Conservation (phyloP, 169 alveolate genomes). For the Cryptosporidium felis region DNA sequence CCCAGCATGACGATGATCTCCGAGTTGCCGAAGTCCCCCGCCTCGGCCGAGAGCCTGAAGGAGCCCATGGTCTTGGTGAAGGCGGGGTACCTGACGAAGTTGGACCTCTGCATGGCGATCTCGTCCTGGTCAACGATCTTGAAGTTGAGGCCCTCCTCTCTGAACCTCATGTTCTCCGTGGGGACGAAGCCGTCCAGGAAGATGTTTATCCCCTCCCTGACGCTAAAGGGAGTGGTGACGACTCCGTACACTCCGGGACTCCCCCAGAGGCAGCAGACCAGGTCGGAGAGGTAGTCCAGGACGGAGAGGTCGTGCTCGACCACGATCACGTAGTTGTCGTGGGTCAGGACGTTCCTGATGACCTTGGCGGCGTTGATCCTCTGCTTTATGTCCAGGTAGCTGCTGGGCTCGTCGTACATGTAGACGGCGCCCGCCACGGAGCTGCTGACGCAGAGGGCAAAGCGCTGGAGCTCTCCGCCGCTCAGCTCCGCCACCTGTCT, state of each 20-base stretch:
- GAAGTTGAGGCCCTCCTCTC: conserved; percentile 96
- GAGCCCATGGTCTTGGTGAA: conserved; percentile 75
- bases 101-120: conserved; percentile 34
- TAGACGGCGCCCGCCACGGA: conserved; percentile 93
- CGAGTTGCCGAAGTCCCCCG: conserved; percentile 94
- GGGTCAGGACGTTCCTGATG: conserved; percentile 86
- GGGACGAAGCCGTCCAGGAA: conserved; percentile 99
- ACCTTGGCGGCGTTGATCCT: conserved; percentile 95
- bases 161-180: conserved; percentile 98
- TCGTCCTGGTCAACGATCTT: conserved; percentile 80
- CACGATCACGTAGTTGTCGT: conserved; percentile 94
- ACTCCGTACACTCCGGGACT: conserved; percentile 99
- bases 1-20: conserved; percentile 98
- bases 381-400: conserved; percentile 97
- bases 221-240: conserved; percentile 99
- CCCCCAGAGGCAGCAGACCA: conserved; percentile 99
- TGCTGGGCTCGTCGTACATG: conserved; percentile 99
- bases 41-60: conserved; percentile 74
- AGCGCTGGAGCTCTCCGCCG: conserved; percentile 99
- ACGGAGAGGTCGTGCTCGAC: conserved; percentile 99
- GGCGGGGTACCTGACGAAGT: conserved; percentile 80
- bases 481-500: conserved; percentile 94
- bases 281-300: conserved; percentile 97
- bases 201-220: conserved; percentile 97
- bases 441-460: conserved; percentile 95